Percentiles rank a stretch among this genome's conserved stretches.
phyloP scores from a whole-genome alignment of 2,329 filamentous ascomycete species.

The Colletotrichum scovillei region DNA sequence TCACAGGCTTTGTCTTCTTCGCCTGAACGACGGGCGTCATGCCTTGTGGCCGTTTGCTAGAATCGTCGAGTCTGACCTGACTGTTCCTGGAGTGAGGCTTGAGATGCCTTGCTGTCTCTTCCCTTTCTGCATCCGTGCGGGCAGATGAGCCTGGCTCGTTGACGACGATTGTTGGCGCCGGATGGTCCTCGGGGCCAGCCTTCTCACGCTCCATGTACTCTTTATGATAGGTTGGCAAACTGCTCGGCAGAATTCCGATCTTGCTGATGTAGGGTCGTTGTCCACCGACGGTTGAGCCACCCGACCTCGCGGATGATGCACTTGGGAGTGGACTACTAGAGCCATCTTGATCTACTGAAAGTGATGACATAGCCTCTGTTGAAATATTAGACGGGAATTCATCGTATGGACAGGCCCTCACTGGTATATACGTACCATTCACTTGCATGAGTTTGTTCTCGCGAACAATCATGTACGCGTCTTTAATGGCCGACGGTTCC shows the following conservation, averaged over 20 bases:
- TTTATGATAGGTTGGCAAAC: conserved; percentile 88
- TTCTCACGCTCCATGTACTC: conserved; percentile 85
- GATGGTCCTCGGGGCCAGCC: conserved; percentile 59
- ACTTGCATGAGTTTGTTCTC: conserved; percentile 98
- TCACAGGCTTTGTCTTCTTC: conserved; percentile 83
- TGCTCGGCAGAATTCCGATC: conserved; percentile 91
- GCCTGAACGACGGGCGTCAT: conserved; percentile 68
- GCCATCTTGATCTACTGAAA: conserved; percentile 48
- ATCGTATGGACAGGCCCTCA: too few species aligned
- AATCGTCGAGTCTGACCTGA: conserved; percentile 75
- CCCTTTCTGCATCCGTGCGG: conserved; percentile 79
- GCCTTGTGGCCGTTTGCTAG: conserved; percentile 67
- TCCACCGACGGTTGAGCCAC: conserved; percentile 60
- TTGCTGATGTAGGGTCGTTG: conserved; percentile 78
- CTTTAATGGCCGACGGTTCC: conserved; percentile 97
- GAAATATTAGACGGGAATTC: neutral
- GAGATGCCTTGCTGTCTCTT: conserved; percentile 81
- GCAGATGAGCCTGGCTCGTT: conserved; percentile 60
- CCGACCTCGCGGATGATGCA: conserved; percentile 66
- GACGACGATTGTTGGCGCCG: conserved; percentile 55
- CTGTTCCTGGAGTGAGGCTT: conserved; percentile 82
- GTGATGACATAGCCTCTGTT: conserved; percentile 43
- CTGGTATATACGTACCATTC: conserved; percentile 69
- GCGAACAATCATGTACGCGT: conserved; percentile 96
- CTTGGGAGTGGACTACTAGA: conserved; percentile 62